Base-by-base conservation (phyloP, 2,329 filamentous ascomycete genomes). In the Lachnellula arida region DNA sequence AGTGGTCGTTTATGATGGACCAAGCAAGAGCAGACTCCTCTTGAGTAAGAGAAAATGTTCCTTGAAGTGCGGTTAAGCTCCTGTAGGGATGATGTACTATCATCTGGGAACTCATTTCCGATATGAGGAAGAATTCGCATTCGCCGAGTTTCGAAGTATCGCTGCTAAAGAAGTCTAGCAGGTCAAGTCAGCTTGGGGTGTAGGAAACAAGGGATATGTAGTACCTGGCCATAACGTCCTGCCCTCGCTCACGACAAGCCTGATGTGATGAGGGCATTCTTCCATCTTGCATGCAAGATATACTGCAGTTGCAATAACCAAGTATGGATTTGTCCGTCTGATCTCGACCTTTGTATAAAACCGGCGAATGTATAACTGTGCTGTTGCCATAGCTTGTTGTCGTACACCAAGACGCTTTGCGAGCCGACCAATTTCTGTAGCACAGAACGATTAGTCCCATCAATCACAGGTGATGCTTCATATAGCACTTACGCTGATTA, bases 231-330 rank as follows among this genome's bases (percentile, higher is more conserved):
- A 96, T 57, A 95, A 80, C 56, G 87, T 83, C 35, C 91, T 85
- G 3, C 92, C 91, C 72, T 99, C 94, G 47, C 85, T 87, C 11
- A 94, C 86, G 56, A 99, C 87, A 61, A 96, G 82, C 32, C 94
- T 84, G 67, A 99, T 97, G 71, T 99, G 94, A 71, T 97, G 93
- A 2, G 94, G 94, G 50, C 87, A 92, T 72, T 99, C 94, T 72
- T 99, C 94, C 84, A 96, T 96, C 75, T 99, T 99, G 76, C 91
- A 96, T 19, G 94, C 92, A 37, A 99, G 78, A 71, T 99, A 99
- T 58, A 97, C 81, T 5, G 93, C 89, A 1, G 94, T 97, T n/a
- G 91, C 87, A 62, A 96, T 81, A 56, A 97, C 85, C 37, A 97
- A 84, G 69, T 96, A 96, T 4, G 93, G 91, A 66, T 97, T 99